Evolutionary conservation across 306 rosid species (phyloP).

Genomic region (Oxytropis ochrocephala): DNA sequence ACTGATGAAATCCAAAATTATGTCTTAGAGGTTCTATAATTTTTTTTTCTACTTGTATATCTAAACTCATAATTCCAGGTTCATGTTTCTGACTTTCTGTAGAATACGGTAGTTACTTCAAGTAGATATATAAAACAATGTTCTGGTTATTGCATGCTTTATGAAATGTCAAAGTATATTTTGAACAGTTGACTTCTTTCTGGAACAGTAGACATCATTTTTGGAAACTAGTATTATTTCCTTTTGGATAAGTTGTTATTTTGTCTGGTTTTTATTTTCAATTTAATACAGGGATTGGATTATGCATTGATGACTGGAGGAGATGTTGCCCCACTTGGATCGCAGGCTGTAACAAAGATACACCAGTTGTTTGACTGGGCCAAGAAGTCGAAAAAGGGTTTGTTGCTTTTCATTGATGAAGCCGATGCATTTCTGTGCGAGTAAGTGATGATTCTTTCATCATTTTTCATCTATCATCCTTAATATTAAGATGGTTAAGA

Average conservation of each 20-base stretch:
- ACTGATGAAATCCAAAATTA: background rate
- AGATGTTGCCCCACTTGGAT: slow-evolving; percentile 93
- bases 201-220: background rate
- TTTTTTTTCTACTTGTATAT: background rate
- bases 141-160: slow-evolving; percentile 12
- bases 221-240: background rate
- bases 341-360: slow-evolving; percentile 97
- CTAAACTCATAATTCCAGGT: background rate
- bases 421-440: slow-evolving; percentile 99
- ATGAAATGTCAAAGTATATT: background rate
- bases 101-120: background rate
- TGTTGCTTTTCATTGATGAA: slow-evolving; percentile 95
- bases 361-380: slow-evolving; percentile 97
- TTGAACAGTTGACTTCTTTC: background rate
- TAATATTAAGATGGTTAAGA: background rate
- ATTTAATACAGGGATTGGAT: slow-evolving; percentile 70
- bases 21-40: background rate
- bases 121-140: background rate
- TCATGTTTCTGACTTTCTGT: background rate
- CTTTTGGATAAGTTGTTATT: background rate
- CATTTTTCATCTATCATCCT: slow-evolving; percentile 2
- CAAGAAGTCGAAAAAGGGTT: slow-evolving; percentile 77
- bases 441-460: slow-evolving; percentile 41
- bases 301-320: slow-evolving; percentile 99
- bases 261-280: background rate